Percentiles rank a stretch among this genome's conserved stretches.
phyloP scores from a whole-genome alignment of 805 yeast species.

The Ogataea zsoltii region DNA sequence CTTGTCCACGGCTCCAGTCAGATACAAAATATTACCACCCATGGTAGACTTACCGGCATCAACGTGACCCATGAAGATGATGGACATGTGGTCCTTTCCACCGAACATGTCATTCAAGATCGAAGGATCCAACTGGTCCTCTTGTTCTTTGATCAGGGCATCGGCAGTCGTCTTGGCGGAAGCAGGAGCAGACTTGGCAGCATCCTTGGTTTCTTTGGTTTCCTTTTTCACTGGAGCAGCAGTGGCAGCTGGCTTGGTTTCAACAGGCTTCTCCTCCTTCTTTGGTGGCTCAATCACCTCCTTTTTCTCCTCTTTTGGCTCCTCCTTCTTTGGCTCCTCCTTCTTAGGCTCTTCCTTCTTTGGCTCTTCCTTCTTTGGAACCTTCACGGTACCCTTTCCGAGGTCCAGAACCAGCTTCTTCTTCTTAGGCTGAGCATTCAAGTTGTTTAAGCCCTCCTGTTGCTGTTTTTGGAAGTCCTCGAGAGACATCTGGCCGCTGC shows the following conservation, averaged over 20 bases:
- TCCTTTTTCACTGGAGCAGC: not conserved
- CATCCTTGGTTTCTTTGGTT: not conserved
- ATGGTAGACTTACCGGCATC: constrained; percentile 99
- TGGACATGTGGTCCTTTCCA: constrained; percentile 95
- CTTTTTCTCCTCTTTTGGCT: constrained; percentile 22
- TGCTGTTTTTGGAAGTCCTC: constrained; percentile 81
- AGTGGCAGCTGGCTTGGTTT: not conserved
- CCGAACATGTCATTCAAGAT: constrained; percentile 92
- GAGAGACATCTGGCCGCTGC: constrained; percentile 60
- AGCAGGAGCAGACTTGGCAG: constrained; percentile 13
- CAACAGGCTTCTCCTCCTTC: constrained; percentile 36
- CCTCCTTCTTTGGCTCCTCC: constrained; percentile 32
- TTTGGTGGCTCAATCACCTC: constrained; percentile 24
- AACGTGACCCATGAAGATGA: constrained; percentile 99
- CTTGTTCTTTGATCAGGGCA: constrained; percentile 64
- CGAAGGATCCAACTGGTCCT: constrained; percentile 81
- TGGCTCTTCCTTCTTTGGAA: constrained; percentile 48
- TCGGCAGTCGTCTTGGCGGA: constrained; percentile 40
- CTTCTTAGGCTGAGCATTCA: constrained; percentile 51
- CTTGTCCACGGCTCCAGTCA: constrained; percentile 97
- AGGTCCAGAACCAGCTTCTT: constrained; percentile 66
- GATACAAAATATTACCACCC: constrained; percentile 94
- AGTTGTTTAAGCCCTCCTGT: constrained; percentile 40
- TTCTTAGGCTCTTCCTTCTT: constrained; percentile 25
- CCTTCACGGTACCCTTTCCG: constrained; percentile 54